These are phyloP conservation scores for Mycena alexandri DNA, from an alignment of 768 basidiomycete genomes.

Conservation along the genomic window DNA sequence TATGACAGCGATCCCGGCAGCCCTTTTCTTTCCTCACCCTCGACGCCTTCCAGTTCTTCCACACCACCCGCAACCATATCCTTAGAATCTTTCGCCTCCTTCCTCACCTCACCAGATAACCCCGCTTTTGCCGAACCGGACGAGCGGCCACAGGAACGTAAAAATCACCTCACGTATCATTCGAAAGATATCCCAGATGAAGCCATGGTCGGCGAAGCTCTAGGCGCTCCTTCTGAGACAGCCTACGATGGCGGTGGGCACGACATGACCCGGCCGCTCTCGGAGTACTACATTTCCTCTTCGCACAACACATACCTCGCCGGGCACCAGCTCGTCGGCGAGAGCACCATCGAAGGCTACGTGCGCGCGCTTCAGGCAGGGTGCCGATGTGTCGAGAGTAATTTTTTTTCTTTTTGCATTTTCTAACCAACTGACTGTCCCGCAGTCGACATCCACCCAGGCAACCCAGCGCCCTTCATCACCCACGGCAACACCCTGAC, in stretches of 20 bases:
- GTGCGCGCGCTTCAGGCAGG: conserved; percentile 89
- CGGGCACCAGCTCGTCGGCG: conserved; percentile 82
- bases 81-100: conserved; percentile 78
- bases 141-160: conserved; percentile 40
- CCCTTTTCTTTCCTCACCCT: too few species aligned
- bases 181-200: conserved; percentile 6
- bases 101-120: conserved; percentile 87
- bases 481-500: conserved; percentile 96
- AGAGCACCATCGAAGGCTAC: conserved; percentile 87
- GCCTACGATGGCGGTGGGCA: conserved; percentile 60
- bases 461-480: conserved; percentile 87
- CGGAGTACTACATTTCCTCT: conserved; percentile 91
- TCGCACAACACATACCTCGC: conserved; percentile 93
- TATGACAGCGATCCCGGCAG: conserved; percentile 19
- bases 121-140: conserved; percentile 61
- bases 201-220: conserved; percentile 51
- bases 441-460: conserved; percentile 93
- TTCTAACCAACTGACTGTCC: neutral
- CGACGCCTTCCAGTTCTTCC: conserved; percentile 35
- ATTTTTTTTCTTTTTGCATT: conserved; percentile 59
- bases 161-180: conserved; percentile 31
- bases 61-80: conserved; percentile 52
- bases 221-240: neutral
- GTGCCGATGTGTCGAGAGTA: conserved; percentile 91
- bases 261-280: conserved; percentile 90